Evolutionary conservation across 768 basidiomycete genomes (phyloP), one percentile per base, ranked within the genome.

Genomic region (Xerocomellus dryophilus): DNA sequence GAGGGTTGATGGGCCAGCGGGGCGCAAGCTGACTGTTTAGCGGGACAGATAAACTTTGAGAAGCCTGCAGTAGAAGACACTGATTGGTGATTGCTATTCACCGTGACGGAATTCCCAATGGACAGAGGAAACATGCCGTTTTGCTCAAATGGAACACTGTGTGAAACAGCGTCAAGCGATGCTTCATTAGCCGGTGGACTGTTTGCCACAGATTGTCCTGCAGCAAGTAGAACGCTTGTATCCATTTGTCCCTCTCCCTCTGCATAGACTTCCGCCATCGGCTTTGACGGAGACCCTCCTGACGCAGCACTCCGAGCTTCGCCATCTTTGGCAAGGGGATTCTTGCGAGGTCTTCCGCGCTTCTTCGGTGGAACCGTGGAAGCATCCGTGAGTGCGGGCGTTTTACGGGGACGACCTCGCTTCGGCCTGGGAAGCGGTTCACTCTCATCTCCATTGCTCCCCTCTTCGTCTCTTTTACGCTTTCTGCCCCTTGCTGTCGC

Each of bases 401-500:
- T 57, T 59, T 81, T 88, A 51, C 76, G 73, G 39, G 87, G 80
- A 34, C 82, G 72, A 21, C 83, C 84, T 60, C 78, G 79, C 66
- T 86, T 88, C 47, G 25, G 60, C 53, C 61, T 71, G 36, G 53
- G 62, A 50, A 41, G 54, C 3, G 42, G 49, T 47, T 64, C 69
- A 36, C 45, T 43, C 41, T 53, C 57, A 31, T 66, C 68, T 34
- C 25, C 62, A 20, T 47, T 50, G 4, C 50, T 54, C 38, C 31
- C 50, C 5, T 50, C 54, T 0, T 76, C 75, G 31, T 56, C 59
- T 51, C 61, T 64, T 64, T 71, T 68, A 53, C 54, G 68, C 56
- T 72, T 78, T 62, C 60, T 61, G 43, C 47, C 52, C 47, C 58
- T 64, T 12, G 58, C 34, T 3, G 29, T 41, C 8, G 51, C 51